These are phyloP conservation scores for Moricandia arvensis DNA, from an alignment of 345 rosid genomes.

Conservation along the genomic window DNA sequence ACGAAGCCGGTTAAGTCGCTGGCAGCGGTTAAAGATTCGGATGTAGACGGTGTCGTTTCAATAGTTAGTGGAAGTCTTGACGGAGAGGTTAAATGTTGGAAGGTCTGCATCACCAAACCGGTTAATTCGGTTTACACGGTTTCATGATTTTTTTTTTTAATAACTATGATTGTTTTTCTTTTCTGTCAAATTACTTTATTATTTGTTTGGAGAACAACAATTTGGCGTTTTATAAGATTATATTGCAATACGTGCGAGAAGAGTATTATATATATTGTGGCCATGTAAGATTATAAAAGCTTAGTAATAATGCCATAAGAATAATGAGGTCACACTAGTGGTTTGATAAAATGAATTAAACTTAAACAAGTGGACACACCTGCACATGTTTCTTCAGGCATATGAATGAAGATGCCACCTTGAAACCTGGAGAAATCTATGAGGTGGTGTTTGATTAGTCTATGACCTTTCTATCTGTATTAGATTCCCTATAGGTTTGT, in stretches of 20 bases:
- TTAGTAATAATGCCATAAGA: background rate
- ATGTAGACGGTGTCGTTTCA: conserved; percentile 44
- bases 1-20: conserved; percentile 73
- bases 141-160: background rate
- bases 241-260: conserved; percentile 9
- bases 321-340: background rate
- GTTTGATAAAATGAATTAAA: background rate
- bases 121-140: conserved; percentile 20
- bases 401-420: conserved; percentile 8
- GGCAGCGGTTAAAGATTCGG: conserved; percentile 49
- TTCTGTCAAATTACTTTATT: background rate
- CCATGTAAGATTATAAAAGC: background rate
- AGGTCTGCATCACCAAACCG: conserved; percentile 45
- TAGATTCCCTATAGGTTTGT: conserved; percentile 14
- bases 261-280: background rate
- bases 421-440: conserved; percentile 26
- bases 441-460: background rate
- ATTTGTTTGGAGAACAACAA: conserved; percentile 8
- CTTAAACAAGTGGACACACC: conserved; percentile 4
- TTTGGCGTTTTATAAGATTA: conserved; percentile 25
- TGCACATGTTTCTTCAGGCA: conserved; percentile 24
- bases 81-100: conserved; percentile 76
- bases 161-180: background rate
- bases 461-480: background rate
- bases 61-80: conserved; percentile 75